phyloP scores from a whole-genome alignment of 345 rosid species.

The Corchorus olitorius region DNA sequence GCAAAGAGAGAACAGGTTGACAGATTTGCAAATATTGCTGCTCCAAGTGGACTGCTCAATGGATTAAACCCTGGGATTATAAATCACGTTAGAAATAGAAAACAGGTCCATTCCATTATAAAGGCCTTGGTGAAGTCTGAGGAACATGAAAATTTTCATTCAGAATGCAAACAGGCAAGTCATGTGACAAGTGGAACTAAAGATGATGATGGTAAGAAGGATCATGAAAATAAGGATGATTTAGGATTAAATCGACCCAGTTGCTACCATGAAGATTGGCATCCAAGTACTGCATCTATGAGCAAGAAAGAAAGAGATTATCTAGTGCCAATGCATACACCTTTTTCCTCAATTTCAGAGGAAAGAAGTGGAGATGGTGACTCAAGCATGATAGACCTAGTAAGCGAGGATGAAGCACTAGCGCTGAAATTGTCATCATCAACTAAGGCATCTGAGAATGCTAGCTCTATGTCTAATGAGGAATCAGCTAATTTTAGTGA shows the following conservation, averaged over 20 bases:
- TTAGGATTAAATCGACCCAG: constrained; percentile 31
- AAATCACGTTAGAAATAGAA: constrained; percentile 82
- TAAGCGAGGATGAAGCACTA: constrained; percentile 44
- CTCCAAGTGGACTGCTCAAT: constrained; percentile 89
- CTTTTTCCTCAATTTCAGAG: constrained; percentile 25
- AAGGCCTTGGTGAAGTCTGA: constrained; percentile 74
- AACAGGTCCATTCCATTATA: constrained; percentile 89
- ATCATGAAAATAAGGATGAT: constrained; percentile 28
- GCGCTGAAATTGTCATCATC: constrained; percentile 59
- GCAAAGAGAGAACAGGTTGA: constrained; percentile 80
- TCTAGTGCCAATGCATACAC: constrained; percentile 29
- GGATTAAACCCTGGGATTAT: constrained; percentile 92
- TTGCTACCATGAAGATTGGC: constrained; percentile 35
- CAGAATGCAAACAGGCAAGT: constrained; percentile 32
- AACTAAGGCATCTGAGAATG: constrained; percentile 43
- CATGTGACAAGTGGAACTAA: constrained; percentile 37
- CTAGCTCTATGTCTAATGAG: constrained; percentile 46
- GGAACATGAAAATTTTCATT: constrained; percentile 33
- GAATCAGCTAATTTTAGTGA: constrained; percentile 44
- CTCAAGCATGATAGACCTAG: constrained; percentile 38
- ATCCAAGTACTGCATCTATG: constrained; percentile 30
- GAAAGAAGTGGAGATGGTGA: constrained; percentile 33
- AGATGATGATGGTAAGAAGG: constrained; percentile 30
- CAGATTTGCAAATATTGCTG: constrained; percentile 77
- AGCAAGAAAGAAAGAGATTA: constrained; percentile 34